These are phyloP conservation scores for Protomyces arabidopsidicola DNA, from an alignment of 1,139 yeast species.

Conservation along the genomic window DNA sequence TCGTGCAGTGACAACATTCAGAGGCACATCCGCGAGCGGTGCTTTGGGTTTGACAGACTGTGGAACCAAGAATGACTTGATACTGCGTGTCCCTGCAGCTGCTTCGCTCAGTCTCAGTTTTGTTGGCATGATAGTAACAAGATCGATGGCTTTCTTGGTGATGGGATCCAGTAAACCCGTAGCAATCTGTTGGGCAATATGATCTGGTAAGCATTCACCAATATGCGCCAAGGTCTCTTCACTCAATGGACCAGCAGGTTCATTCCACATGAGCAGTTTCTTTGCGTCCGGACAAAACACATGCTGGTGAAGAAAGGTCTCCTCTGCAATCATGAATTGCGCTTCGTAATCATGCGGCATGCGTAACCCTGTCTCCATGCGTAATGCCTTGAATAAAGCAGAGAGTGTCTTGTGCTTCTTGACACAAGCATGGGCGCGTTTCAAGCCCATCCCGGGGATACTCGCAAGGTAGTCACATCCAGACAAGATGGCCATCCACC, in stretches of 20 bases:
- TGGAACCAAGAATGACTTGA: neutral
- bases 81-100: neutral
- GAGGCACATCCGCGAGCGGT: neutral
- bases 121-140: neutral
- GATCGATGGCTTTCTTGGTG: slow-evolving; percentile 4
- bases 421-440: slow-evolving; percentile 66
- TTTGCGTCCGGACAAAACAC: slow-evolving; percentile 65
- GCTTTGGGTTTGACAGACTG: neutral
- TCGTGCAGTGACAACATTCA: neutral
- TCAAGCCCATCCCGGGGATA: slow-evolving; percentile 71
- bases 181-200: slow-evolving; percentile 12
- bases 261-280: slow-evolving; percentile 54
- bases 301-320: slow-evolving; percentile 80
- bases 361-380: slow-evolving; percentile 56
- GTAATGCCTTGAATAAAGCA: slow-evolving; percentile 53
- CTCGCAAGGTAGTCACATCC: slow-evolving; percentile 97
- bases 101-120: neutral
- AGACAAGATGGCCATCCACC: slow-evolving; percentile 76
- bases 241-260: slow-evolving; percentile 45
- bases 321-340: slow-evolving; percentile 62
- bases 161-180: slow-evolving; percentile 20
- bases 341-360: slow-evolving; percentile 57
- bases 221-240: slow-evolving; percentile 56
- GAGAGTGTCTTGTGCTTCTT: slow-evolving; percentile 51
- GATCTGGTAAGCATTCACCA: slow-evolving; percentile 43